These are phyloP conservation scores for Royoungia palumana DNA, from an alignment of 768 basidiomycete genomes.

Conservation along the genomic window DNA sequence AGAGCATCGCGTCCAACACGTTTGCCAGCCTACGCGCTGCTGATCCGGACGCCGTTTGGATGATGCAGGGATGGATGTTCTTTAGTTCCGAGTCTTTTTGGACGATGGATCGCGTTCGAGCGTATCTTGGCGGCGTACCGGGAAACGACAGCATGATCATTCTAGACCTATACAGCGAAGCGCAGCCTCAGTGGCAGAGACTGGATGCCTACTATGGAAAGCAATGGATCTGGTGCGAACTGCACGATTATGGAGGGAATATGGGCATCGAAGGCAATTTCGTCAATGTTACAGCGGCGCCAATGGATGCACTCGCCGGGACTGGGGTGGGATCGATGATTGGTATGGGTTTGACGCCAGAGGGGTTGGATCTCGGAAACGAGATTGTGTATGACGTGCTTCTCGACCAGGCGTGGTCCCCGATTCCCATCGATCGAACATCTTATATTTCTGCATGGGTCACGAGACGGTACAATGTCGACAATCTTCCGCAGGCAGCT, in stretches of 20 bases:
- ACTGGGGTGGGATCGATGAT: slow-evolving; percentile 33
- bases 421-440: slow-evolving; percentile 30
- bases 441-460: slow-evolving; percentile 35
- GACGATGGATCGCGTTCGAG: slow-evolving; percentile 38
- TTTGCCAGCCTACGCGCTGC: slow-evolving; percentile 36
- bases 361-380: slow-evolving; percentile 40
- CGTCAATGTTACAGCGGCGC: slow-evolving; percentile 31
- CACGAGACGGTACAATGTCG: slow-evolving; percentile 33
- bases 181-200: slow-evolving; percentile 41
- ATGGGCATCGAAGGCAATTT: slow-evolving; percentile 39
- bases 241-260: slow-evolving; percentile 39
- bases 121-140: slow-evolving; percentile 38
- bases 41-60: slow-evolving; percentile 40
- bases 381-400: slow-evolving; percentile 42
- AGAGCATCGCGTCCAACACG: slow-evolving; percentile 32
- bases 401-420: slow-evolving; percentile 41
- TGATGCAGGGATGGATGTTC: slow-evolving; percentile 45
- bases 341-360: slow-evolving; percentile 38
- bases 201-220: slow-evolving; percentile 39
- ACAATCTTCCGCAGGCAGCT: slow-evolving; percentile 22
- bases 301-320: slow-evolving; percentile 30
- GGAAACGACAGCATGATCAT: slow-evolving; percentile 39
- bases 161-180: slow-evolving; percentile 40
- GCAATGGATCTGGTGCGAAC: slow-evolving; percentile 41
- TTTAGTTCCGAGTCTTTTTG: slow-evolving; percentile 36